Base-by-base conservation (phyloP, 305 asterid genomes). In the Euphrasia arctica region DNA sequence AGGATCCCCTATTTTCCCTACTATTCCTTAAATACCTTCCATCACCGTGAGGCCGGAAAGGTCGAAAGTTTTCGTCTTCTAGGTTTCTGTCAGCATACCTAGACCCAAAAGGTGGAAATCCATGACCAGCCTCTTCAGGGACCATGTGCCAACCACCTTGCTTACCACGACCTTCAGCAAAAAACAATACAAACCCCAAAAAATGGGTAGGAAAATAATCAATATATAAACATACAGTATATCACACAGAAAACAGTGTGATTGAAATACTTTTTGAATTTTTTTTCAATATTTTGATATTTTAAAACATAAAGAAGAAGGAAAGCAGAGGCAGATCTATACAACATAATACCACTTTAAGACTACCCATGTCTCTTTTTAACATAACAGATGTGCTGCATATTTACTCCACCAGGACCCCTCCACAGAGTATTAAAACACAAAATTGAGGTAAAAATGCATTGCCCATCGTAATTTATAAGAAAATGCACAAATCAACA, bases 101-200 rank as follows among this genome's bases (percentile, higher is more conserved):
- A 57, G 95, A 83, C 43, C 85, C 83, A 48, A 74, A 79, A 58
- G 95, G 87, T 75, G 72, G 55, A 67, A 83, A 85, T 14, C 88
- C 91, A 68, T 80, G 91, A 61, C 86, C 81, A 42, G 79, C 74
- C 52, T 93, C 97, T 9, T 90, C 96, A 3, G 84, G 74, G 75
- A 84, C 79, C 75, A 79, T 71, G 74, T 83, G 86, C 86, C 96
- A 82, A 68, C 84, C 89, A 70, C 91, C 93, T 87, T 89, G 96
- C 94, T 89, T 92, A 76, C 89, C 86, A 84, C 85, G 94, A 83
- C 98, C 98, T 92, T 81, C 83, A 85, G 82, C 79, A 68, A 69
- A 39, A 76, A 71, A 73, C 60, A 68, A 7, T 51, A 56, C 68
- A 70, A 76, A 77, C 69, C 73, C 76, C 76, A 61, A 67, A 64